Evolutionary conservation across 2,329 filamentous ascomycete genomes (phyloP).

Genomic region (Hortaea werneckii): DNA sequence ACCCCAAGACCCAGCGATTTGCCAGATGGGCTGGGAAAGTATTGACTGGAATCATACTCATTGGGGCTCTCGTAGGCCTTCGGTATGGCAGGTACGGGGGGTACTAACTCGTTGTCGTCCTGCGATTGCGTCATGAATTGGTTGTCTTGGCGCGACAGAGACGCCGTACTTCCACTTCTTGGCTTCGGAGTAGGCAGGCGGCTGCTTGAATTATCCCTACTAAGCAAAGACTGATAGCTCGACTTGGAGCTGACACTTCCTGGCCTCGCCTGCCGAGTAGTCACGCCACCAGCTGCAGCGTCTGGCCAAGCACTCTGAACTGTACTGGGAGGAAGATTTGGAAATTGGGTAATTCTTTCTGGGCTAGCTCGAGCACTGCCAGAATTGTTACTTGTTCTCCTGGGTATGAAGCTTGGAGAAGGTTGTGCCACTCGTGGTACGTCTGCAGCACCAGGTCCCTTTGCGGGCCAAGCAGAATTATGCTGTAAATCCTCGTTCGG

Average conservation of each 20-base stretch:
- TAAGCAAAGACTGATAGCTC: constrained; percentile 62
- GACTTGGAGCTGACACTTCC: constrained; percentile 32
- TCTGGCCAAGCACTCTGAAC: too few relatives aligned
- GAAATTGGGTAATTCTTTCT: constrained; percentile 41
- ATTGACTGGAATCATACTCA: constrained; percentile 36
- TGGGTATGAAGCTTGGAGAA: constrained; percentile 54
- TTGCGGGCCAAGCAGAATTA: constrained; percentile 2
- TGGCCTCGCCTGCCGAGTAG: not conserved
- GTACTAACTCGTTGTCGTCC: constrained; percentile 80
- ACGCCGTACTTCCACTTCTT: constrained; percentile 39
- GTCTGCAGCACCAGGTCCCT: constrained; percentile 27
- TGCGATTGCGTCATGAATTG: constrained; percentile 18
- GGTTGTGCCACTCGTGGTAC: constrained; percentile 51
- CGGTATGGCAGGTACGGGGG: constrained; percentile 91
- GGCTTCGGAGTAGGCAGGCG: constrained; percentile 81
- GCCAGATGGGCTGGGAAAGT: constrained; percentile 42
- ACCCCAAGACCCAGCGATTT: not conserved
- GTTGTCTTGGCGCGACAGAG: constrained; percentile 26
- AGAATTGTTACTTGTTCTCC: constrained; percentile 70
- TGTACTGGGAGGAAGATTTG: too few relatives aligned
- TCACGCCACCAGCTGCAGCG: too few relatives aligned
- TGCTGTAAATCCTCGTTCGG: constrained; percentile 50
- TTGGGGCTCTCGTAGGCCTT: constrained; percentile 94
- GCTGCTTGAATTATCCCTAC: constrained; percentile 43
- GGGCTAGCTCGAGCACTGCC: constrained; percentile 83